Evolutionary conservation across 129 eudicot genomes (phyloP).

Genomic region (Arctium lappa): DNA sequence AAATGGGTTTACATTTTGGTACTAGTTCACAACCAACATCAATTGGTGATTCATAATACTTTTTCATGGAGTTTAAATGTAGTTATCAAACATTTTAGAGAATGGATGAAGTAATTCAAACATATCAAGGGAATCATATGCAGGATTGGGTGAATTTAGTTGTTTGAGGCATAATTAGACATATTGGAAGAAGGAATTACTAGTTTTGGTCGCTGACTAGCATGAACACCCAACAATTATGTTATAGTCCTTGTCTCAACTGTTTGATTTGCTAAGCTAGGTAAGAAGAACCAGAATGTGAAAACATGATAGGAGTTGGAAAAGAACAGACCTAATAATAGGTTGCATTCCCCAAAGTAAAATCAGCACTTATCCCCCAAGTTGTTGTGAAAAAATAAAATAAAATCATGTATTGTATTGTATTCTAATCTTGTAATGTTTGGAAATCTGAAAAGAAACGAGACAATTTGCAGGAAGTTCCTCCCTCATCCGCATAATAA

Average conservation of each 20-base stretch:
- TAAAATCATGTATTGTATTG: background rate
- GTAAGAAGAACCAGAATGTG: too few relatives aligned
- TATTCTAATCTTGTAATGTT: background rate
- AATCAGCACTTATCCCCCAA: background rate
- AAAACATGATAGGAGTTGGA: background rate
- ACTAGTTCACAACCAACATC: too few relatives aligned
- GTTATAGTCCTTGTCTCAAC: too few relatives aligned
- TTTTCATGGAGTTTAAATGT: too few relatives aligned
- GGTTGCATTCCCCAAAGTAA: background rate
- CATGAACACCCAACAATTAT: too few relatives aligned
- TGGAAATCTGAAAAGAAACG: background rate
- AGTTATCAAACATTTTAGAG: too few relatives aligned
- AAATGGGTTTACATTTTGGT: too few relatives aligned
- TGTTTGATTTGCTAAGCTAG: background rate
- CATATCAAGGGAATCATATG: background rate
- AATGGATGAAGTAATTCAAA: background rate
- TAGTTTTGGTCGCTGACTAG: too few relatives aligned
- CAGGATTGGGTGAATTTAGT: background rate
- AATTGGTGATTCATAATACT: too few relatives aligned
- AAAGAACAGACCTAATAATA: too few relatives aligned
- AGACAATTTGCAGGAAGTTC: background rate
- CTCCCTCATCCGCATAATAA: background rate
- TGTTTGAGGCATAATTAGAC: too few relatives aligned
- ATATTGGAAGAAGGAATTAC: too few relatives aligned
- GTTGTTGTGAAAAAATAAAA: background rate